Conservation (phyloP, 768 basidiomycete genomes). For the Rhizopogon salebrosus region DNA sequence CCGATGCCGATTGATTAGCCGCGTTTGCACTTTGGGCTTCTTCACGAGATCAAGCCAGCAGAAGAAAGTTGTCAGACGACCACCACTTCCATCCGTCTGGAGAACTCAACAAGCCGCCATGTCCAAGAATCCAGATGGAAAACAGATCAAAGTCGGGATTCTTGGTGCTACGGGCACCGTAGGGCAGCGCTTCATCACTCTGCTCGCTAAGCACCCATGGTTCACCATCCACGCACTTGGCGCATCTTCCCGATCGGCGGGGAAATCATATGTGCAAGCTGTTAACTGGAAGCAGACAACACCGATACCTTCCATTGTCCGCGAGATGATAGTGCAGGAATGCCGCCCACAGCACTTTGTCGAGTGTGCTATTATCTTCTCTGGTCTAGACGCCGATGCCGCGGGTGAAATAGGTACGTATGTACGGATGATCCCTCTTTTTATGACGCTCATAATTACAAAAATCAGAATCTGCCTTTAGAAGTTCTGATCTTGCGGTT, state of each 20-base stretch:
- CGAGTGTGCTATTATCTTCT: constrained; percentile 86
- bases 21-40: background rate
- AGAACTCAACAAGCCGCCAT: constrained; percentile 10
- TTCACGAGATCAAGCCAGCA: background rate
- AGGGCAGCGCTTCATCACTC: constrained; percentile 90
- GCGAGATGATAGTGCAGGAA: constrained; percentile 55
- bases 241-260: constrained; percentile 84
- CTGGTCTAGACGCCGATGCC: constrained; percentile 91
- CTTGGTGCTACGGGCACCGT: constrained; percentile 92
- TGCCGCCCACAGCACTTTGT: constrained; percentile 75
- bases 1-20: background rate
- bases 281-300: constrained; percentile 85
- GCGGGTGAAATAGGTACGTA: constrained; percentile 87
- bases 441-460: constrained; percentile 1
- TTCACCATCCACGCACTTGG: constrained; percentile 84
- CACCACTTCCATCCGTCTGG: background rate
- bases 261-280: constrained; percentile 69
- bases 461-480: constrained; percentile 73
- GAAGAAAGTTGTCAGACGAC: background rate
- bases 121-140: constrained; percentile 15
- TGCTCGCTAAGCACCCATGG: constrained; percentile 86
- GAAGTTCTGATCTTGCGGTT: constrained; percentile 81
- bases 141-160: constrained; percentile 56
- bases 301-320: constrained; percentile 63
- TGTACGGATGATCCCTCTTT: no score